Conservation (phyloP, 306 rosid genomes). For the Chamaecrista fasciculata region DNA sequence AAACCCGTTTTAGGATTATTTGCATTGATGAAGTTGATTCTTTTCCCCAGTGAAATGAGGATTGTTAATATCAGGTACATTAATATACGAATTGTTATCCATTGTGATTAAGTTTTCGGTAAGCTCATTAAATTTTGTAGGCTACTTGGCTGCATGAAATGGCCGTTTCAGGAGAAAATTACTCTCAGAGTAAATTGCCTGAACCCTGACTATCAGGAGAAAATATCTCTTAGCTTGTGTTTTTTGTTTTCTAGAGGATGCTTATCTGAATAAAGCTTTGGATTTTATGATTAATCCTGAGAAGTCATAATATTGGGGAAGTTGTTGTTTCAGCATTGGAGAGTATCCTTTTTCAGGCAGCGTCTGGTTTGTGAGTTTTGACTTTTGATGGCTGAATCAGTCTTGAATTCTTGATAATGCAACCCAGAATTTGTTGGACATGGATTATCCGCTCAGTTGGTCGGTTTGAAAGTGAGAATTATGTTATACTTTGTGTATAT, state of each 20-base stretch:
- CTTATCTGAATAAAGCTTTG: neutral
- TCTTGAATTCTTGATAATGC: constrained; percentile 23
- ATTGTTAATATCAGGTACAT: neutral
- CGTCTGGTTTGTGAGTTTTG: constrained; percentile 30
- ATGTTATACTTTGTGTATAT: constrained; percentile 39
- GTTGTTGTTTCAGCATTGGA: constrained; percentile 26
- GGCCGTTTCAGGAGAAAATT: neutral
- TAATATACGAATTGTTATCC: no score
- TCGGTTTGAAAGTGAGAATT: constrained; percentile 29
- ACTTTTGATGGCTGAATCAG: constrained; percentile 35
- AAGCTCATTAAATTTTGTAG: no score
- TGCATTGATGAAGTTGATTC: neutral
- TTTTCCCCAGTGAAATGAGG: neutral
- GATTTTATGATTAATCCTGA: constrained; percentile 1
- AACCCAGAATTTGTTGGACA: constrained; percentile 25
- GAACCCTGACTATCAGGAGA: constrained; percentile 3
- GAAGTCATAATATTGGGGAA: constrained; percentile 28
- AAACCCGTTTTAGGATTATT: no score
- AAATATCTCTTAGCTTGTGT: neutral
- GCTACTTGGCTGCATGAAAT: neutral
- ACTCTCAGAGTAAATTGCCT: neutral
- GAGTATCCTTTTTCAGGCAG: constrained; percentile 21
- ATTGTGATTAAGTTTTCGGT: neutral
- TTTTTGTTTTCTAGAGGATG: constrained; percentile 23
- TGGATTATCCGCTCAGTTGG: constrained; percentile 24